These are phyloP conservation scores for Mycosphaerella arachidis DNA, from an alignment of 2,329 filamentous ascomycete species.

Conservation along the genomic window DNA sequence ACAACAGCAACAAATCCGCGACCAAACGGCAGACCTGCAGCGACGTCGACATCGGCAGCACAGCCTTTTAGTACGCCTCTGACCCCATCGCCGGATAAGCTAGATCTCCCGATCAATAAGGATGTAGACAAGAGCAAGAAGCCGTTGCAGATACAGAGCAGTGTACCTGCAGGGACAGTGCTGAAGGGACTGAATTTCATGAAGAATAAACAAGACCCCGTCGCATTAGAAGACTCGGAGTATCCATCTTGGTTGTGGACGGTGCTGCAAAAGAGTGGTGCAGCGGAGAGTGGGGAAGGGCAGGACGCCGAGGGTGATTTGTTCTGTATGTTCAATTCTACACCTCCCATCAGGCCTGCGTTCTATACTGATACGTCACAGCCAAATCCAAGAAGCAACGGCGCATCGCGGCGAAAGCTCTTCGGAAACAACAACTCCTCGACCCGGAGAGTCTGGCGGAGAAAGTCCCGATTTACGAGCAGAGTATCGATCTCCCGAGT, in stretches of 20 bases:
- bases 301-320: conserved; percentile 63
- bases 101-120: conserved; percentile 29
- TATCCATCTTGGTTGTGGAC: conserved; percentile 81
- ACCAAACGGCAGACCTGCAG: conserved; percentile 35
- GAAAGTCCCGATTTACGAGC: conserved; percentile 69
- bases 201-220: conserved; percentile 67
- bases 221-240: conserved; percentile 68
- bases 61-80: conserved; percentile 44
- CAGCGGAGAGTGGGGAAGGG: conserved; percentile 42
- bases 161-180: conserved; percentile 62
- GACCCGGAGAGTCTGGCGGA: conserved; percentile 59
- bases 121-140: conserved; percentile 20
- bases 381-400: conserved; percentile 84
- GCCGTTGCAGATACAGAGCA: conserved; percentile 21
- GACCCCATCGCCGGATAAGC: conserved; percentile 28
- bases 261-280: conserved; percentile 53
- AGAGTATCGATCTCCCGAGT: conserved; percentile 67
- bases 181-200: conserved; percentile 72
- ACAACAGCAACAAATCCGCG: conserved; percentile 28
- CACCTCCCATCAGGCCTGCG: neutral
- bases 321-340: conserved; percentile 60
- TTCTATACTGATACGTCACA: conserved; percentile 33
- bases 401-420: conserved; percentile 63
- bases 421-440: conserved; percentile 57
- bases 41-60: conserved; percentile 43